phyloP scores from a whole-genome alignment of 495 filamentous ascomycete genomes.

The Aspergillus cavernicola region DNA sequence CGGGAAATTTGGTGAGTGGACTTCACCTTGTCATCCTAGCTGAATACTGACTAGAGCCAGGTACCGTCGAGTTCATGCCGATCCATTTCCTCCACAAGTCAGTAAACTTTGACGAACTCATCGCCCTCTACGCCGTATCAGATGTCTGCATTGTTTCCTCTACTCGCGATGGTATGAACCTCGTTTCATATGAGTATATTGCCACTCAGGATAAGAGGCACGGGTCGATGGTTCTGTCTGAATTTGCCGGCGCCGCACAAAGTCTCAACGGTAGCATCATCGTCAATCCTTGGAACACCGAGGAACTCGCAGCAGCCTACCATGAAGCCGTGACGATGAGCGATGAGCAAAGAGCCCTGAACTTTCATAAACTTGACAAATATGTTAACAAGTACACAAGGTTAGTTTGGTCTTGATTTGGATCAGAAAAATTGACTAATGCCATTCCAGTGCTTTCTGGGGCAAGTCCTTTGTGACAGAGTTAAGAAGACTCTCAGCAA shows the following conservation, averaged over 20 bases:
- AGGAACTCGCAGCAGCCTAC: constrained; percentile 88
- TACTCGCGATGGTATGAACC: constrained; percentile 97
- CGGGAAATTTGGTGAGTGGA: constrained; percentile 70
- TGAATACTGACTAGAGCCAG: constrained; percentile 31
- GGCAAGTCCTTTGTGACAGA: constrained; percentile 91
- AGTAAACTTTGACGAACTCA: constrained; percentile 86
- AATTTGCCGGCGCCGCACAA: constrained; percentile 93
- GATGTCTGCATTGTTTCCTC: constrained; percentile 94
- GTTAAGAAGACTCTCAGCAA: constrained; percentile 63
- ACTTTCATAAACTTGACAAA: constrained; percentile 84
- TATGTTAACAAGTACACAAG: constrained; percentile 96
- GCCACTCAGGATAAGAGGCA: constrained; percentile 85
- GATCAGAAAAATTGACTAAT: constrained; percentile 7
- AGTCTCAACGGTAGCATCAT: constrained; percentile 88
- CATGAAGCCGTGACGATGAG: constrained; percentile 93
- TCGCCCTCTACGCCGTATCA: constrained; percentile 88
- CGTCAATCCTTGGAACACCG: constrained; percentile 96
- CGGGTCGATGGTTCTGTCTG: constrained; percentile 87
- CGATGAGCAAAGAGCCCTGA: constrained; percentile 75
- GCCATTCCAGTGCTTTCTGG: constrained; percentile 76
- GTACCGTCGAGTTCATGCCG: constrained; percentile 94
- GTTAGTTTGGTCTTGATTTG: constrained; percentile 28
- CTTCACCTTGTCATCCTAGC: neutral
- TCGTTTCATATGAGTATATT: constrained; percentile 98
- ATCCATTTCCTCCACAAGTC: constrained; percentile 98